These are phyloP conservation scores for Alternaria atra DNA, from an alignment of 2,329 filamentous ascomycete genomes.

Conservation along the genomic window DNA sequence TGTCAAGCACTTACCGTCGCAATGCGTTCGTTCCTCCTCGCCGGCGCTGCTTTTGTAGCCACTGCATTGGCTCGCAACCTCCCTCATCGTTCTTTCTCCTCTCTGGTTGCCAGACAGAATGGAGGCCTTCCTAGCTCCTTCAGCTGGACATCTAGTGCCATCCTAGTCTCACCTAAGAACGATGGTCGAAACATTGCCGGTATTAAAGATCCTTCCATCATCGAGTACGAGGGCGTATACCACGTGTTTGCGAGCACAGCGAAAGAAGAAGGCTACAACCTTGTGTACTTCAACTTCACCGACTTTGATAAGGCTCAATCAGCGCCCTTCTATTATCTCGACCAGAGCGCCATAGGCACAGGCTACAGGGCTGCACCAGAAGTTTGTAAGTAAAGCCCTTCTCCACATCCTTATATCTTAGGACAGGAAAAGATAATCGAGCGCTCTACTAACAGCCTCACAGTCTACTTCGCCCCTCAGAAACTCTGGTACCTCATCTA, in stretches of 20 bases:
- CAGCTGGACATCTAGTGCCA: conserved; percentile 41
- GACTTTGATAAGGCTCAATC: conserved; percentile 44
- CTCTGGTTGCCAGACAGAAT: conserved; percentile 9
- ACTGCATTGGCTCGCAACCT: conserved; percentile 19
- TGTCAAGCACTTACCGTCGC: background rate
- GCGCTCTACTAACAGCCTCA: background rate
- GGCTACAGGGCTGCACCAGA: conserved; percentile 55
- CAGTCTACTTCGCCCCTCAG: conserved; percentile 53
- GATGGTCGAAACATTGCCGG: conserved; percentile 38
- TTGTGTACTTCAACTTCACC: conserved; percentile 55
- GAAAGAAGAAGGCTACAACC: conserved; percentile 48
- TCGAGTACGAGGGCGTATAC: conserved; percentile 52
- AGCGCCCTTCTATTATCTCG: conserved; percentile 52
- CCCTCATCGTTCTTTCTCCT: background rate
- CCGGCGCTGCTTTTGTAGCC: conserved; percentile 17
- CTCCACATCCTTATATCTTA: background rate
- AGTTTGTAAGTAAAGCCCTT: conserved; percentile 34
- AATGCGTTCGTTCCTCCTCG: conserved; percentile 17
- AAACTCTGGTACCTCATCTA: conserved; percentile 56
- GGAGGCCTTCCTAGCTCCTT: conserved; percentile 36
- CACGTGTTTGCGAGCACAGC: conserved; percentile 56
- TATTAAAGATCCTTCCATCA: conserved; percentile 50
- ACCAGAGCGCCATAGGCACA: conserved; percentile 49
- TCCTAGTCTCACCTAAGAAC: conserved; percentile 40
- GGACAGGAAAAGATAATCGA: background rate